A percentile compares a stretch with the other conserved stretches of the same genome.
Evolutionary conservation across 805 yeast genomes (phyloP).

Genomic region (Candida coquimbonensis): DNA sequence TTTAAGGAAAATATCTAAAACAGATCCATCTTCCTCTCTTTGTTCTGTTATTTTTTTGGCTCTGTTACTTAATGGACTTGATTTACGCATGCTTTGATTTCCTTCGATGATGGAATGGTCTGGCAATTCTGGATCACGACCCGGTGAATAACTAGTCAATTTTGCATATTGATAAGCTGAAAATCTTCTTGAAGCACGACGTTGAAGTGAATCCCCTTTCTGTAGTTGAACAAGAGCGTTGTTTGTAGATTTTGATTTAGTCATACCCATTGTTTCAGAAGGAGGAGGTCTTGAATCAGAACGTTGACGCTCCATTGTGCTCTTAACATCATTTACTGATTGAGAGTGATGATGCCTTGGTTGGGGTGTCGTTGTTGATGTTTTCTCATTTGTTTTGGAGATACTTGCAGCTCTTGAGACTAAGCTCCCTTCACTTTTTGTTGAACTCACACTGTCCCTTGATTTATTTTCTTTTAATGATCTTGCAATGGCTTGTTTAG

Average conservation of each 20-base stretch:
- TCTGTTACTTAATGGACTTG: conserved; percentile 7
- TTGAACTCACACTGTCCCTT: conserved; percentile 14
- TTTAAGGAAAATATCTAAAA: conserved; percentile 35
- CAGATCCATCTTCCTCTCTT: background rate
- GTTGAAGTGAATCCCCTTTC: conserved; percentile 72
- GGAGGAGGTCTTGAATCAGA: background rate
- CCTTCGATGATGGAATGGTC: conserved; percentile 16
- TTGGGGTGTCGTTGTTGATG: background rate
- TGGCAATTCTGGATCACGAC: conserved; percentile 23
- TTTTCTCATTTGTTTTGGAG: background rate
- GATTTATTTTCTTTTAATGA: conserved; percentile 25
- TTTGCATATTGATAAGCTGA: conserved; percentile 91
- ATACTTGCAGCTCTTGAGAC: conserved; percentile 1
- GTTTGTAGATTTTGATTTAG: conserved; percentile 12
- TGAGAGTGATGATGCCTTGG: background rate
- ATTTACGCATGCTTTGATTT: conserved; percentile 10
- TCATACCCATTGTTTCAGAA: conserved; percentile 7
- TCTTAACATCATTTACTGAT: background rate
- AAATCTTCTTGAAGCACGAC: conserved; percentile 90
- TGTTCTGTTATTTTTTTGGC: background rate
- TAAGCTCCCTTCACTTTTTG: conserved; percentile 8
- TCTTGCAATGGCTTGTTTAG: conserved; percentile 60
- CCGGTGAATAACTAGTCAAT: conserved; percentile 42
- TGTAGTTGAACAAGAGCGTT: conserved; percentile 77
- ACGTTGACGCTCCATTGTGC: background rate